phyloP scores from a whole-genome alignment of 345 rosid species.

The Brassica juncea region DNA sequence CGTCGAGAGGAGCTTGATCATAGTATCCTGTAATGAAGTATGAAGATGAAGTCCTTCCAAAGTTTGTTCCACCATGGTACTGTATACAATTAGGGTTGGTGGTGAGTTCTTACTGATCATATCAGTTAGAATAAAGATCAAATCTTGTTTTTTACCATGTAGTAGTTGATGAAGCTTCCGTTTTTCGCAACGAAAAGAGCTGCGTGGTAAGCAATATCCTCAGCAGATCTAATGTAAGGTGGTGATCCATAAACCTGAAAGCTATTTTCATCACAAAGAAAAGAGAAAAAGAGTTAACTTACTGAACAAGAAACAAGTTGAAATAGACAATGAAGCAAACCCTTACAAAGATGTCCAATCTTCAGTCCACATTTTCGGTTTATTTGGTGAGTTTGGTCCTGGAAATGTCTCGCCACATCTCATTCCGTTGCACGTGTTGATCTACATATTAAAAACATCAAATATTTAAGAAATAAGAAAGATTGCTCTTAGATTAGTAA shows the following conservation, averaged over 20 bases:
- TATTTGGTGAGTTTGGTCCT: constrained; percentile 82
- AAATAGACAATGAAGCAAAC: constrained; percentile 5
- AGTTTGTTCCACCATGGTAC: constrained; percentile 98
- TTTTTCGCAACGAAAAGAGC: constrained; percentile 76
- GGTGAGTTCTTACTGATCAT: constrained; percentile 1
- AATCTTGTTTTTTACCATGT: constrained; percentile 73
- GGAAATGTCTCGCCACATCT: constrained; percentile 76
- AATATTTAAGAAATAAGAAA: background rate
- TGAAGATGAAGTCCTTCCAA: constrained; percentile 77
- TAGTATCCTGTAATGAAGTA: constrained; percentile 72
- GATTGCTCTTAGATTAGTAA: background rate
- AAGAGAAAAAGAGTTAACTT: constrained; percentile 10
- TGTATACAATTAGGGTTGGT: constrained; percentile 22
- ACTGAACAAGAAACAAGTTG: background rate
- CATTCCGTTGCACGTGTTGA: constrained; percentile 87
- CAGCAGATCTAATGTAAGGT: constrained; percentile 62
- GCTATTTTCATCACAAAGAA: constrained; percentile 40
- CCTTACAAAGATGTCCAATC: constrained; percentile 89
- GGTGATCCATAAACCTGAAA: constrained; percentile 72
- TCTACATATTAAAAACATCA: constrained; percentile 43
- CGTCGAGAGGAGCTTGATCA: constrained; percentile 91
- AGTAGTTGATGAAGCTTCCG: constrained; percentile 83
- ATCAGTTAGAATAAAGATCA: background rate
- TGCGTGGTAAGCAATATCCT: constrained; percentile 82
- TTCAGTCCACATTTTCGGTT: constrained; percentile 89